Evolutionary conservation across 1,284 basidiomycete species (phyloP).

Genomic region (Exobasidium cylindrosporum): DNA sequence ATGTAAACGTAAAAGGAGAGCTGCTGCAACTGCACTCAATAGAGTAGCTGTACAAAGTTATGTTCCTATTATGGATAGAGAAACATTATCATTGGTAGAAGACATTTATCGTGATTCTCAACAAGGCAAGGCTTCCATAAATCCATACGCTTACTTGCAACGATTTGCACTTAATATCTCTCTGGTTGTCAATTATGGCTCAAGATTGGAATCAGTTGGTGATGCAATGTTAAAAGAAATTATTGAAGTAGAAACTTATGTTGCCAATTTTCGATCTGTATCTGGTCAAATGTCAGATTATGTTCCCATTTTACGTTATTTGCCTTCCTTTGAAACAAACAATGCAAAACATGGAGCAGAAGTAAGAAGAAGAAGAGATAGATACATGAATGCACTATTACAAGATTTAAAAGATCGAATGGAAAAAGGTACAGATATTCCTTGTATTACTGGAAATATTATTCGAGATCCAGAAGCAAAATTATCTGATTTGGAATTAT

Average conservation of each 20-base stretch:
- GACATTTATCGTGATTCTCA: slow-evolving; percentile 22
- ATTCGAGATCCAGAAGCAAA: slow-evolving; percentile 29
- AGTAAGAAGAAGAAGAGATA: slow-evolving; percentile 22
- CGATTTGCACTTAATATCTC: slow-evolving; percentile 28
- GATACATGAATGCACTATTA: slow-evolving; percentile 29
- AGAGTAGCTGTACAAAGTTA: slow-evolving; percentile 26
- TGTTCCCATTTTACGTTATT: slow-evolving; percentile 24
- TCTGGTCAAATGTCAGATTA: slow-evolving; percentile 25
- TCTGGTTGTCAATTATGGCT: slow-evolving; percentile 28
- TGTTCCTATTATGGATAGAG: slow-evolving; percentile 31
- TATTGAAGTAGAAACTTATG: slow-evolving; percentile 32
- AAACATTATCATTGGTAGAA: slow-evolving; percentile 28
- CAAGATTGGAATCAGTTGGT: slow-evolving; percentile 24
- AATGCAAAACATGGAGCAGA: slow-evolving; percentile 10
- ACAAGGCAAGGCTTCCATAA: slow-evolving; percentile 13
- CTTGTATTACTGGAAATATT: slow-evolving; percentile 33
- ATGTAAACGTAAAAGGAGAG: slow-evolving; percentile 30
- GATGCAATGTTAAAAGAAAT: slow-evolving; percentile 27
- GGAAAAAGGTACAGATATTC: slow-evolving; percentile 21
- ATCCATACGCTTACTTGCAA: slow-evolving; percentile 28
- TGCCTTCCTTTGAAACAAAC: slow-evolving; percentile 17
- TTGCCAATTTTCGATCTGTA: slow-evolving; percentile 31
- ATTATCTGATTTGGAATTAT: slow-evolving; percentile 24
- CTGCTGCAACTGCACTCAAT: slow-evolving; percentile 32
- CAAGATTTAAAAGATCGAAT: slow-evolving; percentile 23